Percentiles rank a stretch among this genome's conserved stretches.
Conservation (phyloP, 2,329 filamentous ascomycete genomes). For the Calonectria pseudoturangicola region DNA sequence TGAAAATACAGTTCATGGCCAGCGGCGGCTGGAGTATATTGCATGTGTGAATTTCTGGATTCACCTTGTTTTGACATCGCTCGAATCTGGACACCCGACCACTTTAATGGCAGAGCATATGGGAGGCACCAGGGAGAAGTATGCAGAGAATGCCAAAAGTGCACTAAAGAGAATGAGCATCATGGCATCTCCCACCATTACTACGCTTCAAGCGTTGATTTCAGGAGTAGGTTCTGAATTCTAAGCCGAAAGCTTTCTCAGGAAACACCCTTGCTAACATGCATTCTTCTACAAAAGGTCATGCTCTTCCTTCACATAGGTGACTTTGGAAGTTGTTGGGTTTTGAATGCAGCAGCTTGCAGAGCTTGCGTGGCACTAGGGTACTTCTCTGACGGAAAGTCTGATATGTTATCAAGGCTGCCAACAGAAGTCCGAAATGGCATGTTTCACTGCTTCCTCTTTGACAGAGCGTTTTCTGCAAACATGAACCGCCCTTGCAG, state of each 20-base stretch:
- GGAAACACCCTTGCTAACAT: not conserved
- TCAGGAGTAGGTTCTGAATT: not conserved
- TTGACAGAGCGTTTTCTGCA: constrained; percentile 26
- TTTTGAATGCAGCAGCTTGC: constrained; percentile 26
- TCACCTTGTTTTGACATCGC: constrained; percentile 15
- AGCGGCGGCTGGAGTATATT: constrained; percentile 23
- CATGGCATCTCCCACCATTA: not conserved
- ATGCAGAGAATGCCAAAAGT: constrained; percentile 7
- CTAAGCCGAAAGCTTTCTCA: not conserved
- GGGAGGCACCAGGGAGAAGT: constrained; percentile 16
- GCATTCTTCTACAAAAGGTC: not conserved
- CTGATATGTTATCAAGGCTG: not conserved
- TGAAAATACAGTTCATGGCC: constrained; percentile 24
- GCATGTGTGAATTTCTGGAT: constrained; percentile 27
- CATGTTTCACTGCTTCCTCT: constrained; percentile 23
- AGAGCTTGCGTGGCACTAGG: not conserved
- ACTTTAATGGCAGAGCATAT: constrained; percentile 17
- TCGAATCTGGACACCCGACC: constrained; percentile 22
- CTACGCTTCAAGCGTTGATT: constrained; percentile 17
- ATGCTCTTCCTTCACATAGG: constrained; percentile 29
- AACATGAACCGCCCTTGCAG: constrained; percentile 26
- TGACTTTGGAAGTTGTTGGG: constrained; percentile 22
- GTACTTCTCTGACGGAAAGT: not conserved
- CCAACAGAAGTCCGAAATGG: constrained; percentile 1
- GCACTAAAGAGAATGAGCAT: constrained; percentile 19